phyloP scores from a whole-genome alignment of 2,329 filamentous ascomycete species.

The Aureobasidium leucospermi region DNA sequence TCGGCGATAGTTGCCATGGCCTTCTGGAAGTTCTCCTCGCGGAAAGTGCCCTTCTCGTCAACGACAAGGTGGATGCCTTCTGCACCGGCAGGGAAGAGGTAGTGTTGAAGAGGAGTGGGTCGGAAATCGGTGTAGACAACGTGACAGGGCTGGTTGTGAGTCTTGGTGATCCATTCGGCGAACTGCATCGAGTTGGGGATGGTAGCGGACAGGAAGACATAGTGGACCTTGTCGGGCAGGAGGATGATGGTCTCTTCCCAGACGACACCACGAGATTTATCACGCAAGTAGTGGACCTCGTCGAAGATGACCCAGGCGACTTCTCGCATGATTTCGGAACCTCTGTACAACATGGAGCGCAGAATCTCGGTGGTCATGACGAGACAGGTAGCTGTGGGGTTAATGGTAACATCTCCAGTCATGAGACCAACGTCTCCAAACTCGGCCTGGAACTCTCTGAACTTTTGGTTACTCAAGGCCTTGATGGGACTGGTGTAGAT shows the following conservation, averaged over 20 bases:
- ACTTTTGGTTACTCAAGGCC: constrained; percentile 97
- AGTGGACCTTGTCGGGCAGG: constrained; percentile 95
- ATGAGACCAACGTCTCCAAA: constrained; percentile 97
- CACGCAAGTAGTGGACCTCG: constrained; percentile 97
- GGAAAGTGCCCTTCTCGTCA: constrained; percentile 92
- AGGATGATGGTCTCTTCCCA: constrained; percentile 99
- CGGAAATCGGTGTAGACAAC: constrained; percentile 99
- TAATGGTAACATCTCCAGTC: constrained; percentile 99
- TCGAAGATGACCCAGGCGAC: constrained; percentile 98
- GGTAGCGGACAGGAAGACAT: constrained; percentile 95
- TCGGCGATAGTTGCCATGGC: constrained; percentile 87
- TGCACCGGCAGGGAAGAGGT: constrained; percentile 89
- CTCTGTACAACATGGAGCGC: constrained; percentile 94
- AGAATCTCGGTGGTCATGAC: constrained; percentile 99
- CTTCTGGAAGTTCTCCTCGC: constrained; percentile 94
- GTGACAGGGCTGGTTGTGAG: constrained; percentile 94
- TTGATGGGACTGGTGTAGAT: constrained; percentile 99
- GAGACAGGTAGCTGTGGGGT: constrained; percentile 92
- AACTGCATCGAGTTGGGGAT: constrained; percentile 99
- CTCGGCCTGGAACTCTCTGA: constrained; percentile 87
- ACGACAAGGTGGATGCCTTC: constrained; percentile 92
- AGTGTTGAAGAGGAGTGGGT: constrained; percentile 92
- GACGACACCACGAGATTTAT: constrained; percentile 88
- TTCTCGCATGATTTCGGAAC: constrained; percentile 98
- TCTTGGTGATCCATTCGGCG: constrained; percentile 98